Evolutionary conservation across 2,329 filamentous ascomycete species (phyloP).

Genomic region (Thyridium curvatum): DNA sequence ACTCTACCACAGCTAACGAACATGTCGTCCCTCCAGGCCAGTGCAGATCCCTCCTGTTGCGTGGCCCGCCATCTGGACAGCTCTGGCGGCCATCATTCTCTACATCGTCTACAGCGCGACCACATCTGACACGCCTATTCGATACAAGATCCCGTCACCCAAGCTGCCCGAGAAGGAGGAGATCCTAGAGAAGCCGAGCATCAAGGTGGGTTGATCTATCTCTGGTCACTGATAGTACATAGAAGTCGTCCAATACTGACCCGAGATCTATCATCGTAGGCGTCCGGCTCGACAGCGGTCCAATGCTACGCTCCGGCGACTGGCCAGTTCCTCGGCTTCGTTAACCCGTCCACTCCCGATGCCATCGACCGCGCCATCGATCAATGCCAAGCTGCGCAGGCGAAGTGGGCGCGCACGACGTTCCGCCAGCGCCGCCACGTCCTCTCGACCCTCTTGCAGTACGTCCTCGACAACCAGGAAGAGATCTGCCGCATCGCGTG

Average conservation of each 20-base stretch:
- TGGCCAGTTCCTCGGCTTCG: slow-evolving; percentile 70
- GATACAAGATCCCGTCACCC: slow-evolving; percentile 57
- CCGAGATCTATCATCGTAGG: slow-evolving; percentile 23
- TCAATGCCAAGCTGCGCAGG: slow-evolving; percentile 68
- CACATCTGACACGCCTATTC: slow-evolving; percentile 32
- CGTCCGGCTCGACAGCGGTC: slow-evolving; percentile 60
- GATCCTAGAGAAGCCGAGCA: slow-evolving; percentile 50
- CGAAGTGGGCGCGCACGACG: slow-evolving; percentile 68
- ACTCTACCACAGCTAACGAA: too few species aligned
- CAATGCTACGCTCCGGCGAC: slow-evolving; percentile 89
- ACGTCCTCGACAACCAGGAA: slow-evolving; percentile 84
- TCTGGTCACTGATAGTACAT: too few species aligned
- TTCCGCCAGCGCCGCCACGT: slow-evolving; percentile 75
- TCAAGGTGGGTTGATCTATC: slow-evolving; percentile 41
- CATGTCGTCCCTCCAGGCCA: too few species aligned
- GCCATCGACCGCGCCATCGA: slow-evolving; percentile 75
- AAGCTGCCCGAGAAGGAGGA: slow-evolving; percentile 51
- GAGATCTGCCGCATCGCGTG: slow-evolving; percentile 80
- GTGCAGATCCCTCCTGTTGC: too few species aligned
- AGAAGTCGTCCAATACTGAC: too few species aligned
- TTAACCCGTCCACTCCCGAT: slow-evolving; percentile 69
- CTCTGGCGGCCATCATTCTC: too few species aligned
- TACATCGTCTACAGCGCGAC: slow-evolving; percentile 23
- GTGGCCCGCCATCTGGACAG: too few species aligned
- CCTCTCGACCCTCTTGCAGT: slow-evolving; percentile 71